Percentiles rank a stretch among this genome's conserved stretches.
Evolutionary conservation across 2,329 filamentous ascomycete species (phyloP).

Genomic region (Penicillium sp.): DNA sequence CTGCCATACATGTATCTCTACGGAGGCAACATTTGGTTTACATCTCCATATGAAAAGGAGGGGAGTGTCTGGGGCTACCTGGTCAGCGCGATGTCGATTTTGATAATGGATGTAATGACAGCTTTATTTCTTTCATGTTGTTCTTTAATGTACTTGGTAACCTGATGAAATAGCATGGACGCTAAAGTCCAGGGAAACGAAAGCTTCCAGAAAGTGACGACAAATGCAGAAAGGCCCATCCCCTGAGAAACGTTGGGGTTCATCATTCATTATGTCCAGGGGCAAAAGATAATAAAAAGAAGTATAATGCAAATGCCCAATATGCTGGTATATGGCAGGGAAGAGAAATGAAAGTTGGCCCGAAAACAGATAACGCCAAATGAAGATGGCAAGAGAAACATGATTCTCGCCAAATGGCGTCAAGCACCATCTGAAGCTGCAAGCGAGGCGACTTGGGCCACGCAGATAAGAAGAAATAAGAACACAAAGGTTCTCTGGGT

Average conservation of each 20-base stretch:
- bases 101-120: conserved; percentile 34
- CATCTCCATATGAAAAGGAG: conserved; percentile 10
- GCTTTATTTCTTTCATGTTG: conserved; percentile 12
- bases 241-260: conserved; percentile 10
- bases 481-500: conserved; percentile 10
- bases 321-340: conserved; percentile 20
- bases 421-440: conserved; percentile 1
- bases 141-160: conserved; percentile 1
- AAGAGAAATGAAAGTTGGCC: conserved; percentile 8
- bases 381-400: neutral
- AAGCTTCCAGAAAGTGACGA: neutral
- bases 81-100: conserved; percentile 23
- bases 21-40: neutral
- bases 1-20: neutral
- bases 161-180: neutral
- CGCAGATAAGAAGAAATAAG: neutral
- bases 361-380: conserved; percentile 10
- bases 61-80: conserved; percentile 14
- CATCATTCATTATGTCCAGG: conserved; percentile 28
- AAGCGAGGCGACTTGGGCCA: neutral
- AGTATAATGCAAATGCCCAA: conserved; percentile 16
- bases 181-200: neutral
- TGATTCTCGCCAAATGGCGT: neutral
- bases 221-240: conserved; percentile 1
- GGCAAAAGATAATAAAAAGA: conserved; percentile 14